A percentile compares a stretch with the other conserved stretches of the same genome.
Conservation (phyloP, 768 basidiomycete species). For the Pleurotus tuoliensis region DNA sequence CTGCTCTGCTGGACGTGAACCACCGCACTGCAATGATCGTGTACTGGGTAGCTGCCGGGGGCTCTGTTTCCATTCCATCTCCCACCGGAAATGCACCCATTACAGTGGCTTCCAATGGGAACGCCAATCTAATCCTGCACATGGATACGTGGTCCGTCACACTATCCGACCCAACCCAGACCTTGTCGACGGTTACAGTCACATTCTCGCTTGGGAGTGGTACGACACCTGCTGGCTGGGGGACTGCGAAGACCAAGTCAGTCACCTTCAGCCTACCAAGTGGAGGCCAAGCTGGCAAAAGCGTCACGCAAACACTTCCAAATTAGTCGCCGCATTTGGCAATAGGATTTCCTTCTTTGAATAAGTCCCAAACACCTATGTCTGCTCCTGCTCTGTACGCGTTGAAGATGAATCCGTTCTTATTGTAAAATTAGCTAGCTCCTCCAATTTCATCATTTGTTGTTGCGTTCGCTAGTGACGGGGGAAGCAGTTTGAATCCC, state of each 20-base stretch:
- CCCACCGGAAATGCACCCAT: constrained; percentile 19
- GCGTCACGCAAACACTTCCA: constrained; percentile 4
- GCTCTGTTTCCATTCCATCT: constrained; percentile 31
- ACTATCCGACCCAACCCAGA: constrained; percentile 47
- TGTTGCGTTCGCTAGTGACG: too few relatives aligned
- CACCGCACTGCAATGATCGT: constrained; percentile 33
- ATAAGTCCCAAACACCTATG: not conserved
- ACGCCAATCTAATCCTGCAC: constrained; percentile 28
- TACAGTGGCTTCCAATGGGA: constrained; percentile 30
- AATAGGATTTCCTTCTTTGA: constrained; percentile 1
- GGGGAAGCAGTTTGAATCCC: too few relatives aligned
- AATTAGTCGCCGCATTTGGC: not conserved
- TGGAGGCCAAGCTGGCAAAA: constrained; percentile 1
- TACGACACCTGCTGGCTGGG: not conserved
- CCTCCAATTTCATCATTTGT: too few relatives aligned
- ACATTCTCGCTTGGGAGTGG: constrained; percentile 5
- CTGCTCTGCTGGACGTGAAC: constrained; percentile 35
- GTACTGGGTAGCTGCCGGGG: constrained; percentile 40
- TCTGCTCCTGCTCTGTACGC: too few relatives aligned
- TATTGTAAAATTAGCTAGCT: too few relatives aligned
- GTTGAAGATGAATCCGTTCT: too few relatives aligned
- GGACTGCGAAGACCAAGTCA: not conserved
- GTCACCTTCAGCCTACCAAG: constrained; percentile 1
- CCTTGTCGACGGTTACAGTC: constrained; percentile 15
- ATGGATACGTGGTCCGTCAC: constrained; percentile 32